phyloP scores from a whole-genome alignment of 2,329 filamentous ascomycete genomes.

The Chrysoporthe cubensis region DNA sequence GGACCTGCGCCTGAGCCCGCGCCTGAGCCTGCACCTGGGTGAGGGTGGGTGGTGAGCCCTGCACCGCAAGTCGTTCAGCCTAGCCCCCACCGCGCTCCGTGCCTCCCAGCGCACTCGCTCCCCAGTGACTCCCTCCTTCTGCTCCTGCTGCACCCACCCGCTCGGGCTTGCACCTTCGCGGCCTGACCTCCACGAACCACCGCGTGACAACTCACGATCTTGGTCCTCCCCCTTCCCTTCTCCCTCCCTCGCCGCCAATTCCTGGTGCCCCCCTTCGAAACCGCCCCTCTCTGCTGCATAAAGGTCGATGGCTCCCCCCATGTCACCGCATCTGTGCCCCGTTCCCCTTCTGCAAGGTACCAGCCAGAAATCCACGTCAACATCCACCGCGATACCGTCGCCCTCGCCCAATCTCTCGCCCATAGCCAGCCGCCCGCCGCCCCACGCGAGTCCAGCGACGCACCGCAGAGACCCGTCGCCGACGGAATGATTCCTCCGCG shows the following conservation, averaged over 20 bases:
- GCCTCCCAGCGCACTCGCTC: neutral
- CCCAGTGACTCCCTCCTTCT: neutral
- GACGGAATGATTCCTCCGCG: constrained; percentile 14
- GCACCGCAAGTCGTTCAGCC: too few relatives aligned
- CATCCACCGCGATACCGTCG: constrained; percentile 10
- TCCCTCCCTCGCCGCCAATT: neutral
- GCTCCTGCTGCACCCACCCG: neutral
- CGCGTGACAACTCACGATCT: constrained; percentile 29
- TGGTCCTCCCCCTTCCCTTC: neutral
- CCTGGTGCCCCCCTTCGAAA: too few relatives aligned
- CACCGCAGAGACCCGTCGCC: constrained; percentile 1
- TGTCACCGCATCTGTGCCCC: constrained; percentile 18
- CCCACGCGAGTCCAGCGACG: neutral
- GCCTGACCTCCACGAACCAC: constrained; percentile 17
- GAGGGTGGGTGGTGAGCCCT: too few relatives aligned
- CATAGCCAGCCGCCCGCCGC: neutral
- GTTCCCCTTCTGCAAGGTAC: constrained; percentile 15
- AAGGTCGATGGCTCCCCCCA: constrained; percentile 18
- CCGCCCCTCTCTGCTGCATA: constrained; percentile 7
- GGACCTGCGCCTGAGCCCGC: neutral
- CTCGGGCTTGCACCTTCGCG: neutral
- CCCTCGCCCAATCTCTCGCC: constrained; percentile 22
- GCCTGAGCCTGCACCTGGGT: too few relatives aligned
- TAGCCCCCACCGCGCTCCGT: too few relatives aligned
- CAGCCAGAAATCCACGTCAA: constrained; percentile 10